A percentile compares a stretch with the other conserved stretches of the same genome.
Evolutionary conservation across 148 eudicot species (phyloP).

Genomic region (Pouteria glomerata): DNA sequence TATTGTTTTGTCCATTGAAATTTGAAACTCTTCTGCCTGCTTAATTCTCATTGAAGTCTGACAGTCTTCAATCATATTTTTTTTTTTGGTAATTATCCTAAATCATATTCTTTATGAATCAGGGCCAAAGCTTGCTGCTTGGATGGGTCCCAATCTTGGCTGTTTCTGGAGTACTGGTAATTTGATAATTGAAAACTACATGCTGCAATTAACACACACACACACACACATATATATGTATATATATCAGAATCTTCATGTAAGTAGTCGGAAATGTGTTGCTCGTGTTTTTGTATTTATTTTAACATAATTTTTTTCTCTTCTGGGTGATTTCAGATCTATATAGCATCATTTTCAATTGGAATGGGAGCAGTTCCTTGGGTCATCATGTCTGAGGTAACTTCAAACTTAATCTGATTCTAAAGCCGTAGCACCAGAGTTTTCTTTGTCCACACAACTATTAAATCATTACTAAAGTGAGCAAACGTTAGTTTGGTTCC

Average conservation of each 20-base stretch:
- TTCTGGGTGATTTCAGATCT: slow-evolving; percentile 33
- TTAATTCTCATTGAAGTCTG: background rate
- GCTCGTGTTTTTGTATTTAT: background rate
- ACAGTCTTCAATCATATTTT: no score
- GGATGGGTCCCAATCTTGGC: slow-evolving; percentile 63
- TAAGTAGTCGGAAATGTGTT: no score
- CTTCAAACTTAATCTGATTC: no score
- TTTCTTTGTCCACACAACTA: no score
- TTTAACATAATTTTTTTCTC: background rate
- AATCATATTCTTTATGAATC: background rate
- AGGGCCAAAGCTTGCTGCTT: slow-evolving; percentile 53
- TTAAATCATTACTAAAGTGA: background rate
- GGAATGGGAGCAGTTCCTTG: slow-evolving; percentile 92
- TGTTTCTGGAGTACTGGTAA: slow-evolving; percentile 75
- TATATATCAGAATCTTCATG: no score
- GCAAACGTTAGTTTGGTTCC: background rate
- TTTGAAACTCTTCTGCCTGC: background rate
- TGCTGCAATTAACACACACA: background rate
- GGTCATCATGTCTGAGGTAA: slow-evolving; percentile 95
- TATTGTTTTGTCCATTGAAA: background rate
- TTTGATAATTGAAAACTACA: background rate
- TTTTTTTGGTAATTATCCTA: no score
- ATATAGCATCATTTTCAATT: slow-evolving; percentile 56
- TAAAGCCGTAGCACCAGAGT: no score
- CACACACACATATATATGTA: no score